phyloP scores from a whole-genome alignment of 176 grass and related monocot genomes.

The Paspalum notatum region DNA sequence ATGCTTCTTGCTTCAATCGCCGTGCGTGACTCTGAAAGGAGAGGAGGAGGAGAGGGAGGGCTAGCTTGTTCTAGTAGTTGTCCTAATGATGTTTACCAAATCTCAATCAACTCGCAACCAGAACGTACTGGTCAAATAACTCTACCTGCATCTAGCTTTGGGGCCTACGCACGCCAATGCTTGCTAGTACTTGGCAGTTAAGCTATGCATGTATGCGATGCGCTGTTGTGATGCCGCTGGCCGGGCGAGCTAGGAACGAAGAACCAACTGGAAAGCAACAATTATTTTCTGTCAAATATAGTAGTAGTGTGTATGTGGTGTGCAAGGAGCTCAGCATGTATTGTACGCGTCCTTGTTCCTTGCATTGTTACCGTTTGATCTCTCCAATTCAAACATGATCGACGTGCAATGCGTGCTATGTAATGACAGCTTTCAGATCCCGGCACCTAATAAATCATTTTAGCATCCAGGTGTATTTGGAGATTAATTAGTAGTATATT shows the following conservation, averaged over 20 bases:
- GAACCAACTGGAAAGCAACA: slow-evolving; percentile 45
- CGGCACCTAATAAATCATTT: not conserved
- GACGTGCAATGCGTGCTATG: slow-evolving; percentile 10
- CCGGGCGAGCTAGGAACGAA: slow-evolving; percentile 9
- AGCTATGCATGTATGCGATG: slow-evolving; percentile 36
- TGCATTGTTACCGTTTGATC: slow-evolving; percentile 21
- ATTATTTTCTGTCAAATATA: slow-evolving; percentile 31
- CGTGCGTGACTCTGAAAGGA: slow-evolving; percentile 19
- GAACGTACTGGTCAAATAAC: slow-evolving; percentile 48
- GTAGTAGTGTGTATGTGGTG: not conserved
- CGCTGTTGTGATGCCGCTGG: slow-evolving; percentile 28
- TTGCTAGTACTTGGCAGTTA: slow-evolving; percentile 41
- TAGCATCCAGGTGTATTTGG: not conserved
- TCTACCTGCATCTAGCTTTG: slow-evolving; percentile 50
- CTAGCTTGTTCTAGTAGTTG: slow-evolving; percentile 29
- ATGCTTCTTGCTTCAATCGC: slow-evolving; percentile 53
- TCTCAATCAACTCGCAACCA: slow-evolving; percentile 39
- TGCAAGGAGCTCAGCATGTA: not conserved
- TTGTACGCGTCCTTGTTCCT: slow-evolving; percentile 27
- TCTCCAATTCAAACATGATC: slow-evolving; percentile 45
- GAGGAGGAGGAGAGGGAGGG: not conserved
- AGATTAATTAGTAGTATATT: no score
- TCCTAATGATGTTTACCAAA: slow-evolving; percentile 45
- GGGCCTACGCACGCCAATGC: slow-evolving; percentile 54
- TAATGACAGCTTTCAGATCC: slow-evolving; percentile 16